Base-by-base conservation (phyloP, 306 rosid species). In the Prunus davidiana region DNA sequence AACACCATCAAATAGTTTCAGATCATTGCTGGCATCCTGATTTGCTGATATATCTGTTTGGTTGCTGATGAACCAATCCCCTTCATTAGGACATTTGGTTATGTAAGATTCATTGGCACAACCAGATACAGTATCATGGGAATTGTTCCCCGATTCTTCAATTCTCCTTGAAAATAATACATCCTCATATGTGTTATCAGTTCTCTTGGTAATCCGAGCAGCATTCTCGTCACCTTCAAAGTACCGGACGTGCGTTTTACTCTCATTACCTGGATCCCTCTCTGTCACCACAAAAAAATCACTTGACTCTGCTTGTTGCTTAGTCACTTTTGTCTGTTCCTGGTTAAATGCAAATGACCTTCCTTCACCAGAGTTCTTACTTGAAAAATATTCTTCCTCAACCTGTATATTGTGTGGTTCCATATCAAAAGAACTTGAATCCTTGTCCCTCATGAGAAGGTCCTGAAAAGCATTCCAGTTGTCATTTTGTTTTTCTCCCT, bases 381-480 rank as follows among this genome's bases (percentile, higher is more conserved):
- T 67, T 66, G 68, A 77, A 67, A 56, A 75, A 71, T 82, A 85
- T 75, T 88, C 92, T 64, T 83, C 91, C 76, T 83, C 81, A 77
- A 86, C 69, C 63, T 75, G 86, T 24, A 72, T 38, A 25, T 82
- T 73, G 70, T 78, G 63, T 30, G 80, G 69, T 74, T 87, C 89
- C n/a, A 74, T 67, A 61, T 46, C 86, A 56, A 27, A 64, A 47
- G 79, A 22, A 82, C 77, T 69, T 1, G 91, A 68, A 76, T 88
- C 97, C 41, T 89, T 84, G 45, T 95, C 97, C 73, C 91, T 80
- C 88, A 92, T 62, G 69, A 96, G 93, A 86, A 96, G 93, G 85
- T 84, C 88, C 79, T 96, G 98, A 84, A 96, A 96, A 87, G 98
- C 89, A 84, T 77, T 91, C 99, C 99, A 96, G 82, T 79, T 80